A percentile compares a stretch with the other conserved stretches of the same genome.
phyloP scores from a whole-genome alignment of 202 grass and related monocot species.

The Dendrocalamus latiflorus region DNA sequence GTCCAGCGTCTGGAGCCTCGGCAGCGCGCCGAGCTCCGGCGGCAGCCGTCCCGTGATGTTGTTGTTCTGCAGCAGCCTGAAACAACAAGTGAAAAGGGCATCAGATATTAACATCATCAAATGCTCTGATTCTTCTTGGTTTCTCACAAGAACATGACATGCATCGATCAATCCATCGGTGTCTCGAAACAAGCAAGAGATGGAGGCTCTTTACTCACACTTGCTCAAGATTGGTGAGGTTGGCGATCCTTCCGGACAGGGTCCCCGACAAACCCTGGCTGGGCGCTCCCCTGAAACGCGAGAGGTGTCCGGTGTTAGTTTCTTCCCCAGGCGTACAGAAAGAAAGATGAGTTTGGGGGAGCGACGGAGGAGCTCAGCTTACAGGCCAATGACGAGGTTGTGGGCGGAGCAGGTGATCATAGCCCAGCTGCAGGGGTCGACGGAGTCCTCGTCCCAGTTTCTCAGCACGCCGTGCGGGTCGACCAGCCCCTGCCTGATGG shows the following conservation, averaged over 20 bases:
- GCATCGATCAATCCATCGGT: background rate
- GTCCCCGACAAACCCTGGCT: constrained; percentile 85
- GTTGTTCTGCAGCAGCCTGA: too few relatives aligned
- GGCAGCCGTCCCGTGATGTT: constrained; percentile 33
- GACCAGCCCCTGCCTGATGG: constrained; percentile 60
- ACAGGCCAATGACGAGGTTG: constrained; percentile 95
- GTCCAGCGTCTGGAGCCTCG: constrained; percentile 80
- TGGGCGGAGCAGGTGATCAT: constrained; percentile 94
- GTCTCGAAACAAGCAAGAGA: background rate
- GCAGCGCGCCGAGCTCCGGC: constrained; percentile 63
- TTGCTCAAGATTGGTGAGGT: constrained; percentile 93
- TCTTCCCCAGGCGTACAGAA: too few relatives aligned
- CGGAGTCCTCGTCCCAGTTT: constrained; percentile 95
- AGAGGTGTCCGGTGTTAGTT: background rate
- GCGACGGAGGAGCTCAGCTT: background rate
- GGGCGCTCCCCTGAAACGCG: constrained; percentile 61
- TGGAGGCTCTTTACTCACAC: constrained; percentile 38
- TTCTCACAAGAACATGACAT: background rate
- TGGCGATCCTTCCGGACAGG: constrained; percentile 68
- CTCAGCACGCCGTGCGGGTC: constrained; percentile 79
- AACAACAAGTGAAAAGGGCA: too few relatives aligned
- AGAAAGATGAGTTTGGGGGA: background rate
- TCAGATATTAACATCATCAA: too few relatives aligned
- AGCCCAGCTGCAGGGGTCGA: constrained; percentile 99
- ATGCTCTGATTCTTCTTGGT: background rate